These are phyloP conservation scores for Cylindrotheca closterium DNA, from an alignment of 108 stramenopile species.

Conservation along the genomic window DNA sequence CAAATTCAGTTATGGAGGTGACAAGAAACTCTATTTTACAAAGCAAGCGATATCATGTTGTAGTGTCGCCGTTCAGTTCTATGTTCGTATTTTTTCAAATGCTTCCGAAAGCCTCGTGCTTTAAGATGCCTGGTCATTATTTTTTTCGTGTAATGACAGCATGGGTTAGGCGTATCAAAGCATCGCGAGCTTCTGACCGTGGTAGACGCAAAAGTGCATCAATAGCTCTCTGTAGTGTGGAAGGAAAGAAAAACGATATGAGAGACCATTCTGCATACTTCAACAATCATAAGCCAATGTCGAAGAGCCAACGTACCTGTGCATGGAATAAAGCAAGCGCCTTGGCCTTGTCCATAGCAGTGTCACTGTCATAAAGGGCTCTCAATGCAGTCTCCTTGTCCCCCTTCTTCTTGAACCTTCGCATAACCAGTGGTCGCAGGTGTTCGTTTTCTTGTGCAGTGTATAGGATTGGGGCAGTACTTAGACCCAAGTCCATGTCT, in stretches of 20 bases:
- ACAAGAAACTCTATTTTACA: neutral
- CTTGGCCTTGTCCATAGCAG: constrained; percentile 88
- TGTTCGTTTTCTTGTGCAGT: constrained; percentile 86
- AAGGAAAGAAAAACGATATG: neutral
- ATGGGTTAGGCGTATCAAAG: constrained; percentile 84
- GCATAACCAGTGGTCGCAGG: constrained; percentile 82
- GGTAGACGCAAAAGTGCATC: constrained; percentile 88
- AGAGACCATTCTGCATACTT: neutral
- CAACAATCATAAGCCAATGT: neutral
- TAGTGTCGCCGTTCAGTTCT: neutral
- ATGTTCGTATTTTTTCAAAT: neutral
- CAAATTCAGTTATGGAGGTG: neutral
- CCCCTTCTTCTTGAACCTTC: constrained; percentile 92
- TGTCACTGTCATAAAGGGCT: constrained; percentile 73
- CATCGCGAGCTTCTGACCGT: constrained; percentile 85
- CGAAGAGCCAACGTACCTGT: constrained; percentile 48
- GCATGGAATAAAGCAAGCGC: constrained; percentile 90
- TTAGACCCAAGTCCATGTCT: constrained; percentile 89
- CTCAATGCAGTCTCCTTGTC: constrained; percentile 88
- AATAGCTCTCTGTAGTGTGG: constrained; percentile 61
- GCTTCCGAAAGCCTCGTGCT: too few relatives aligned
- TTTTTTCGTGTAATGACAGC: constrained; percentile 92
- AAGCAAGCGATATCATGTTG: neutral
- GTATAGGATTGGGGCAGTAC: constrained; percentile 96
- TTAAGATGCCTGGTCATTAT: constrained; percentile 34